Base-by-base conservation (phyloP, 352 stramenopile species). In the Peronospora destructor region DNA sequence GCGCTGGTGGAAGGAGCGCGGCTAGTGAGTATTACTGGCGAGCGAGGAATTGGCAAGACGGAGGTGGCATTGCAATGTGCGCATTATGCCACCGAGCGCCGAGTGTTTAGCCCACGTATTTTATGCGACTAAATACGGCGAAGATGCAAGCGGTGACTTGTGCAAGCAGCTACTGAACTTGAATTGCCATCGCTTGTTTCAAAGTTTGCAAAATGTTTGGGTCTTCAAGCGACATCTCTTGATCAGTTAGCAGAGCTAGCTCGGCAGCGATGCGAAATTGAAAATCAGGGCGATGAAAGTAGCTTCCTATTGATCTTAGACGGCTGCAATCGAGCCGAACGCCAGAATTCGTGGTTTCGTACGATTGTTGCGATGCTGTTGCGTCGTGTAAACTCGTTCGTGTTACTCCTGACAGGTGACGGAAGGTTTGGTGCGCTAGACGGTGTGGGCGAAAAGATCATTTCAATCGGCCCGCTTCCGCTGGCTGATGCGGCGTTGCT, bases 401-500 rank as follows among this genome's bases (percentile, higher is more conserved):
- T 71, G 14, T 52, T 91, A 9, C 51, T 91, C 6, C 33, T 91
- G 29, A 90, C 78, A 0, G 76, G 78, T 0, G 79, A 89, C 14
- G 71, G 70, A 7, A 87, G 85, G 36, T 71, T 91, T 36, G 81
- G 81, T 9, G 81, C 61, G 0, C 78, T 90, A 71, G 78, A 91
- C 32, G 81, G 81, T 16, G 81, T 91, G 3, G 74, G 74, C 4
- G 81, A 91, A 56, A 88, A 87, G 56, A 88, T 91, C 34, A 69
- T 88, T 14, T 35, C 60, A 0, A 67, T 91, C 5, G 81, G 85
- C 4, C 66, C 66, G 6, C 48, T 91, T n/a, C 77, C 81, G 5
- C 70, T 78, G 2, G 49, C 64, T 3, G 76, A 91, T 34, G 81
- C 77, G 0, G 81, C 81, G 2, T 54, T 91, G 25, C 44, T 91